Evolutionary conservation across 768 basidiomycete species (phyloP), one percentile per base, ranked within the genome.

Genomic region (Agaricus sinodeliciosus): DNA sequence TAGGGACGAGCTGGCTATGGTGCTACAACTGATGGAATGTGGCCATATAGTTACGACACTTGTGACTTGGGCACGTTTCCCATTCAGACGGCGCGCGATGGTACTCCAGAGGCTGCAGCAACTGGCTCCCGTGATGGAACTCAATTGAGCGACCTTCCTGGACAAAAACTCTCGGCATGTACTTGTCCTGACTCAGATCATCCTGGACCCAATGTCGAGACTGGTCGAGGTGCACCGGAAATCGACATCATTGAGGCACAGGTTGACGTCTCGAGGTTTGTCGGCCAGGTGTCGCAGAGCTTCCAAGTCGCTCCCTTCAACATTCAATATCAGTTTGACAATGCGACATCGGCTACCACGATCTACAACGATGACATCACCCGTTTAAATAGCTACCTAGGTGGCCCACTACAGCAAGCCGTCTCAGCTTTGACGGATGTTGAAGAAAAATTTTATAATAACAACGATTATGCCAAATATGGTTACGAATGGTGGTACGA

Each of bases 171-270:
- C 7, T 89, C 88, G 1, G 77, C 90, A 0, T 97, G 94, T 67
- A 93, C 91, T 1, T 97, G 94, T 64, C 68, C 85, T 0, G 82
- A 80, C 11, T 79, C 81, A n/a, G 89, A 90, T 58, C 94, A 97
- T 65, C 94, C 94, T 8, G 94, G 94, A 8, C 94, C 94, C 2
- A 74, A 60, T 54, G 72, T 75, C 54, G 72, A 66, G 19, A 70
- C 67, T 15, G 90, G 90, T 8, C 81, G 94, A 37, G 81, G 81
- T 31, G 87, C 84, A 1, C 93, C 94, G 0, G 94, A 97, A 71
- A 91, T 96, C 60, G 93, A 96, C 65, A 75, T 96, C 58, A 63
- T 94, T 51, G 94, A 96, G 71, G 82, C 90, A 0, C 85, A 92
- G 66, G 77, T 85, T 48, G 65, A 90, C 61, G 57, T 73, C 7